Conservation (phyloP, 2,329 filamentous ascomycete species). For the Aspergillus sp. region DNA sequence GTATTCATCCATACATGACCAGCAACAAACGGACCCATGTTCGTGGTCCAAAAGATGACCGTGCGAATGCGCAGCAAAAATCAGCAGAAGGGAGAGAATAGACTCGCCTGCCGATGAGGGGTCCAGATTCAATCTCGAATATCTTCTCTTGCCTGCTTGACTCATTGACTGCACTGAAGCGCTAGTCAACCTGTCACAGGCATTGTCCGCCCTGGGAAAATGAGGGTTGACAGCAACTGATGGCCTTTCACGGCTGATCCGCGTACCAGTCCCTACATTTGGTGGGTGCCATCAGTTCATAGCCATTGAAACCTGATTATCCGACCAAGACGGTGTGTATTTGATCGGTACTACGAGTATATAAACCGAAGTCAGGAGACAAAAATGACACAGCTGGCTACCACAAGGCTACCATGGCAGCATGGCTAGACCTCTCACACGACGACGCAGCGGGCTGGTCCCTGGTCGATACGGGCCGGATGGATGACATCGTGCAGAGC, state of each 20-base stretch:
- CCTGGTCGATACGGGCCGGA: slow-evolving; percentile 14
- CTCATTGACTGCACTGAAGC: not conserved
- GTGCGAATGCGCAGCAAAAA: no score
- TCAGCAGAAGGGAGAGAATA: no score
- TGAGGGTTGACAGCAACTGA: not conserved
- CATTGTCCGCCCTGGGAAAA: not conserved
- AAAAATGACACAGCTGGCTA: not conserved
- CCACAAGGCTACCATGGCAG: slow-evolving; percentile 7
- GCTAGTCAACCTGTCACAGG: not conserved
- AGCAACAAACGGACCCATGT: no score
- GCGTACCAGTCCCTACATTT: not conserved
- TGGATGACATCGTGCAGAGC: not conserved
- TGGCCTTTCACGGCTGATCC: not conserved
- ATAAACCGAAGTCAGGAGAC: not conserved
- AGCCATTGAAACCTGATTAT: not conserved
- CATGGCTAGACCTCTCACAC: slow-evolving; percentile 14
- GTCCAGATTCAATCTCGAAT: no score
- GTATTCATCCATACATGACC: no score
- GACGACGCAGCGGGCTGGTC: slow-evolving; percentile 9
- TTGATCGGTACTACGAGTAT: not conserved
- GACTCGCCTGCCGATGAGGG: no score
- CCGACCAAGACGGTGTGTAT: not conserved
- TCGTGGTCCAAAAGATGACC: no score
- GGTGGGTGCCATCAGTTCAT: not conserved
- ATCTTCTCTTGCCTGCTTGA: not conserved